Base-by-base conservation (phyloP, 805 yeast genomes). In the Zygosaccharomyces bailii region DNA sequence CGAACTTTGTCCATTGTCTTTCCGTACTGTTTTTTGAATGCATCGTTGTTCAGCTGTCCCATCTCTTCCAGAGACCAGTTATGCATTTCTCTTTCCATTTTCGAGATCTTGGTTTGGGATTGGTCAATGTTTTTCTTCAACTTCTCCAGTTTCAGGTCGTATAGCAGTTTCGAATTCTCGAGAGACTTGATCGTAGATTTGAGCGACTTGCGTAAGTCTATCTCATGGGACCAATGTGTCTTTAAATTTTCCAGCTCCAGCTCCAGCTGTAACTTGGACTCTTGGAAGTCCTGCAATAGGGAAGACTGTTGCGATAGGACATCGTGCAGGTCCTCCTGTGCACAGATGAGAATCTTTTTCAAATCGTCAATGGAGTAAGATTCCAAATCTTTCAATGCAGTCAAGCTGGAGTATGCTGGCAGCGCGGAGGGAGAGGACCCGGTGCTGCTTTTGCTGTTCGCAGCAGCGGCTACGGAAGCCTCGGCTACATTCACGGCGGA, bases 281-380 rank as follows among this genome's bases (percentile, higher is more conserved):
- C 67, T 34, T 54, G 52, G 41, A 63, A 64, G 43, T 63, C 66
- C 32, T 58, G 57, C 17, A 57, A 45, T 3, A 54, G 32, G 5
- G 57, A 51, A 3, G 53, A 27, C 33, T 60, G 59, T 34, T 61
- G 65, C 11, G 54, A 48, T 8, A 63, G 44, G 3, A 63, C 61
- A n/a, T 61, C 61, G 43, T 62, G 68, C 44, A 63, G 41, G 43
- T 63, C 66, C 43, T 62, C 66, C 42, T 63, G 67, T 1, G 66
- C 55, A 42, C 63, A 60, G 4, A 60, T 57, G 32, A 64, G 44
- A 16, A 63, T 60, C 30, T 54, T 58, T 33, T 63, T 62, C 49
- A 63, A 46, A 43, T 63, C 66, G 3, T 56, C 61, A 17, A 63
- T 62, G 8, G 64, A 54, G 42, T 48, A 62, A 29, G 51, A 37